Conservation (phyloP, 2,329 filamentous ascomycete genomes). For the Alternaria atra region DNA sequence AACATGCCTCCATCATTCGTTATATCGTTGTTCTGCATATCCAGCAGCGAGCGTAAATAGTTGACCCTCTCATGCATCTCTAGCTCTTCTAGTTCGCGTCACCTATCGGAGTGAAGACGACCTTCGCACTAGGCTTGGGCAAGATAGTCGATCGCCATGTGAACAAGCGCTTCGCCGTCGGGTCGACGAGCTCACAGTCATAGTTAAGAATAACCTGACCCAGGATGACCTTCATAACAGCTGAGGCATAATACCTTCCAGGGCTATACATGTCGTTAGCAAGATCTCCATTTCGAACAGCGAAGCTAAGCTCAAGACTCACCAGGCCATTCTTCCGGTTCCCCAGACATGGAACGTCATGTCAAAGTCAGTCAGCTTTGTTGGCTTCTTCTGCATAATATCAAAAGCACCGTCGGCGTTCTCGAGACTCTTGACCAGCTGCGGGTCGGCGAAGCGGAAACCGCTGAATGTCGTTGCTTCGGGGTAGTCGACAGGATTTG, state of each 20-base stretch:
- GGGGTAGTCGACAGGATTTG: slow-evolving; percentile 19
- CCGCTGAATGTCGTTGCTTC: slow-evolving; percentile 26
- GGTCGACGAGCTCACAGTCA: slow-evolving; percentile 22
- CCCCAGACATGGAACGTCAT: slow-evolving; percentile 29
- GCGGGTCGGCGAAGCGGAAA: slow-evolving; percentile 29
- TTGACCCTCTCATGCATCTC: neutral
- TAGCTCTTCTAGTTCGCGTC: neutral
- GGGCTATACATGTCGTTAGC: slow-evolving; percentile 14
- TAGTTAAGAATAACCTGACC: slow-evolving; percentile 28
- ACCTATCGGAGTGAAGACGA: slow-evolving; percentile 17
- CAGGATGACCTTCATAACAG: slow-evolving; percentile 27
- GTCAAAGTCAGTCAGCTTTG: slow-evolving; percentile 22
- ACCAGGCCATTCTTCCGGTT: slow-evolving; percentile 29
- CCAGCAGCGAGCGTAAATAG: slow-evolving; percentile 1
- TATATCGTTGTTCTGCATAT: neutral
- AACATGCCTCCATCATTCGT: neutral
- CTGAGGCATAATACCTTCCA: slow-evolving; percentile 24
- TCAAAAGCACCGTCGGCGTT: slow-evolving; percentile 4
- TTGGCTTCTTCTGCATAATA: slow-evolving; percentile 17
- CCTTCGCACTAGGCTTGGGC: slow-evolving; percentile 20
- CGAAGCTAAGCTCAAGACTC: neutral
- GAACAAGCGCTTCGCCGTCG: slow-evolving; percentile 14
- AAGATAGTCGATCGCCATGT: slow-evolving; percentile 27
- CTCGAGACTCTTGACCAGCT: slow-evolving; percentile 9
- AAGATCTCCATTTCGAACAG: neutral